A percentile compares a stretch with the other conserved stretches of the same genome.
Evolutionary conservation across 768 basidiomycete species (phyloP).

Genomic region (Tephrocybe sp.): DNA sequence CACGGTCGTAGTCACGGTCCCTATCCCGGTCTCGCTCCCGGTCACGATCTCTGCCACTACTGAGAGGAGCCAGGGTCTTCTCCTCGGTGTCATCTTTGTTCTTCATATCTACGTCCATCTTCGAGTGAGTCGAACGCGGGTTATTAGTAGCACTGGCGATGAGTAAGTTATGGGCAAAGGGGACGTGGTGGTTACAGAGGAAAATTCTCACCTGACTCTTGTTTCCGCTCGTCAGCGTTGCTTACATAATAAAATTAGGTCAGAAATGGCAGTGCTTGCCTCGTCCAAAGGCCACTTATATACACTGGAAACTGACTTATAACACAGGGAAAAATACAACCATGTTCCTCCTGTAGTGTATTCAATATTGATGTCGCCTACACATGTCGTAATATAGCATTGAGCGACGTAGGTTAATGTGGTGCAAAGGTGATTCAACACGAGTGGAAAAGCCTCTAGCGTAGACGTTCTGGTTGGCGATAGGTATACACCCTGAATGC

Average conservation of each 20-base stretch:
- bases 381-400: too few relatives aligned
- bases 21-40: constrained; percentile 43
- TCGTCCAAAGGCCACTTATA: too few relatives aligned
- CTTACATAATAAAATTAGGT: not conserved
- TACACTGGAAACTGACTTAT: too few relatives aligned
- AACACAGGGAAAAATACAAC: too few relatives aligned
- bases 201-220: constrained; percentile 10
- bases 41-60: constrained; percentile 42
- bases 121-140: constrained; percentile 1
- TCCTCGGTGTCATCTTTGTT: constrained; percentile 71
- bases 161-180: constrained; percentile 8
- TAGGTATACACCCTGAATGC: too few relatives aligned
- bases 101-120: constrained; percentile 84
- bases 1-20: constrained; percentile 36
- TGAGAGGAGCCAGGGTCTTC: constrained; percentile 41
- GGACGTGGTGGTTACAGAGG: not conserved
- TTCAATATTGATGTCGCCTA: too few relatives aligned
- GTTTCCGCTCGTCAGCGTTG: not conserved
- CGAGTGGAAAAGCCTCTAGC: too few relatives aligned
- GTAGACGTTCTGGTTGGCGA: too few relatives aligned
- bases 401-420: too few relatives aligned
- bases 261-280: too few relatives aligned
- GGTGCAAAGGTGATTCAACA: too few relatives aligned
- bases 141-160: constrained; percentile 3
- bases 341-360: too few relatives aligned